These are phyloP conservation scores for Alopecurus myosuroides DNA, from an alignment of 176 grass and related monocot species.

Conservation along the genomic window DNA sequence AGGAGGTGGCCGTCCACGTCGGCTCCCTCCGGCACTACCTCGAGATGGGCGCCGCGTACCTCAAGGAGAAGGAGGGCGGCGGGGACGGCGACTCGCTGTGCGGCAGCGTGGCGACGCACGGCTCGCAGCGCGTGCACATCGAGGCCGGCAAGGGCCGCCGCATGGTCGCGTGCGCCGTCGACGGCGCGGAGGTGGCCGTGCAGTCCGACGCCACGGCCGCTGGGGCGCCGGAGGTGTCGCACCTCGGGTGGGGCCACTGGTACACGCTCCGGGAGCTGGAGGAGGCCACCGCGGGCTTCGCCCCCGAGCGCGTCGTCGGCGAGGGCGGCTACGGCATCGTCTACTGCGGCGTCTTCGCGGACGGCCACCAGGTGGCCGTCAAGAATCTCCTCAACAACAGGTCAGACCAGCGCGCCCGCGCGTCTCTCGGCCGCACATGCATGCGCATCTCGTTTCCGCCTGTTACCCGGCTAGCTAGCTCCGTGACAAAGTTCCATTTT, in stretches of 20 bases:
- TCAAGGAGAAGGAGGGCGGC: constrained; percentile 32
- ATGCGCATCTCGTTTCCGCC: not conserved
- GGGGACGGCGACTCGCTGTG: constrained; percentile 29
- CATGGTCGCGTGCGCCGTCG: constrained; percentile 45
- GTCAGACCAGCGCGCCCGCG: constrained; percentile 16
- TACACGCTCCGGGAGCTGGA: constrained; percentile 95
- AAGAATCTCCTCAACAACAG: constrained; percentile 97
- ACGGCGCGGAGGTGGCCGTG: constrained; percentile 23
- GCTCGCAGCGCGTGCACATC: constrained; percentile 74
- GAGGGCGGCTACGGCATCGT: constrained; percentile 97
- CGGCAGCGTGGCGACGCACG: constrained; percentile 18
- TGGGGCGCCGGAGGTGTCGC: constrained; percentile 72
- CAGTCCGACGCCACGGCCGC: constrained; percentile 12
- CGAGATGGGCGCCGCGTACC: constrained; percentile 30
- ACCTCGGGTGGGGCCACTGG: constrained; percentile 96
- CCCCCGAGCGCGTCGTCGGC: constrained; percentile 81
- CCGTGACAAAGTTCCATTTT: not conserved
- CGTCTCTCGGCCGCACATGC: not conserved
- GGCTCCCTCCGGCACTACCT: constrained; percentile 51
- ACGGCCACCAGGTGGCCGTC: constrained; percentile 65
- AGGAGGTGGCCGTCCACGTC: constrained; percentile 73
- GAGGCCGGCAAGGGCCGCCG: constrained; percentile 70
- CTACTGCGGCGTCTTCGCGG: constrained; percentile 66
- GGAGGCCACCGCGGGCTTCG: constrained; percentile 65
- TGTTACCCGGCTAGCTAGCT: not conserved